Evolutionary conservation across 2,329 filamentous ascomycete genomes (phyloP).

Genomic region (Aspergillus pseudoterreus): DNA sequence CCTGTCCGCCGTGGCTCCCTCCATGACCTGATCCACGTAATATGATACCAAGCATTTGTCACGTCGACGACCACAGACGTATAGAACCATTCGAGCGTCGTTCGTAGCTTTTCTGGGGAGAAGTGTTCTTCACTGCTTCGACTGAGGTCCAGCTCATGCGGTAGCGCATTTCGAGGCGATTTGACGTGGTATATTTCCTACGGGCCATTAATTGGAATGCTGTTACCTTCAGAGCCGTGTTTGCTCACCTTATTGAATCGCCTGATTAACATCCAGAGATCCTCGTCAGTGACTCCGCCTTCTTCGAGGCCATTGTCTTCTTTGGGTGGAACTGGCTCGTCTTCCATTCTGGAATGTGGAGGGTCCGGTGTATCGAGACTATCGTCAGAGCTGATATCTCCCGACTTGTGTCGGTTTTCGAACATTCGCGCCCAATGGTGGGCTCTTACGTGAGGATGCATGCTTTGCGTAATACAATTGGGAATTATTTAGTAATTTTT

Average conservation of each 20-base stretch:
- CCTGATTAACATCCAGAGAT: conserved; percentile 68
- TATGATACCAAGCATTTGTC: conserved; percentile 66
- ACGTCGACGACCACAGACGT: conserved; percentile 71
- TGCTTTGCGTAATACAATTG: too few relatives aligned
- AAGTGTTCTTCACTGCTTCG: conserved; percentile 80
- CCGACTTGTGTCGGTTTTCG: too few relatives aligned
- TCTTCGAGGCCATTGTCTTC: conserved; percentile 11
- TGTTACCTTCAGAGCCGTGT: too few relatives aligned
- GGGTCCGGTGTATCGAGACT: too few relatives aligned
- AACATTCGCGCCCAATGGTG: too few relatives aligned
- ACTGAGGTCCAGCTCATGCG: conserved; percentile 72
- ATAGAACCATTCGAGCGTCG: conserved; percentile 75
- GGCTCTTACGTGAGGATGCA: too few relatives aligned
- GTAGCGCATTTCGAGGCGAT: conserved; percentile 55
- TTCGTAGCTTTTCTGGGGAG: conserved; percentile 75
- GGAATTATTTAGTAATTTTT: too few relatives aligned
- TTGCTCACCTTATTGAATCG: conserved; percentile 65
- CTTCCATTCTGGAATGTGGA: too few relatives aligned
- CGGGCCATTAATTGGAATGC: conserved; percentile 5
- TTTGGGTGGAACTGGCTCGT: too few relatives aligned
- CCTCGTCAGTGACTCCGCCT: conserved; percentile 65
- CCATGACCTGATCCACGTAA: conserved; percentile 75
- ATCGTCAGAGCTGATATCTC: too few relatives aligned
- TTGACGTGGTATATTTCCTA: conserved; percentile 69
- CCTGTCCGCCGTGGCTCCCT: conserved; percentile 65